Conservation (phyloP, 176 grass and related monocot species). For the Themeda triandra region DNA sequence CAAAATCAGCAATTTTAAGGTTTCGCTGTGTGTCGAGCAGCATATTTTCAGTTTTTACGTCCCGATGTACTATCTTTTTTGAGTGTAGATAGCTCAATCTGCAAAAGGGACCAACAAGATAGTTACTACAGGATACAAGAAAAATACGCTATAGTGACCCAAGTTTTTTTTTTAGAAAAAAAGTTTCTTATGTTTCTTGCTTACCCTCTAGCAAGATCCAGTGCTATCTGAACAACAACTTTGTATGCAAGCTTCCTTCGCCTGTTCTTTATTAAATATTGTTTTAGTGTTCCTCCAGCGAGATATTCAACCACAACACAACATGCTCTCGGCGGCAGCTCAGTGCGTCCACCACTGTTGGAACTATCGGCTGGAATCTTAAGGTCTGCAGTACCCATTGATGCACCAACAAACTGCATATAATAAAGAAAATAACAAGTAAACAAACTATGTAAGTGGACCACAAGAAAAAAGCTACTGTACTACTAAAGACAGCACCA, state of each 20-base stretch:
- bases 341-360: slow-evolving; percentile 24
- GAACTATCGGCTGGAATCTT: slow-evolving; percentile 52
- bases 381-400: slow-evolving; percentile 64
- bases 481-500: not conserved
- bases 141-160: not conserved
- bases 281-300: slow-evolving; percentile 61
- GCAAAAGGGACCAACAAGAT: slow-evolving; percentile 1
- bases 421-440: not conserved
- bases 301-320: slow-evolving; percentile 77
- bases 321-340: slow-evolving; percentile 49
- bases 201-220: slow-evolving; percentile 84
- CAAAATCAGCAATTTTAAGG: slow-evolving; percentile 90
- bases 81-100: slow-evolving; percentile 80
- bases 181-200: not conserved
- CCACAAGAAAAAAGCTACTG: not conserved
- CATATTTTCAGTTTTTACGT: slow-evolving; percentile 93
- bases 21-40: slow-evolving; percentile 55
- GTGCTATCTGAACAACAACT: slow-evolving; percentile 65
- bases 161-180: not conserved
- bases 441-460: not conserved
- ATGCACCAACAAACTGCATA: slow-evolving; percentile 75
- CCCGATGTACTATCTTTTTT: slow-evolving; percentile 61
- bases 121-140: not conserved
- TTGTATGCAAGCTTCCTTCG: slow-evolving; percentile 65
- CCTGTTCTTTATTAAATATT: slow-evolving; percentile 59